Base-by-base conservation (phyloP, 2,329 filamentous ascomycete genomes). In the Setomelanomma holmii region DNA sequence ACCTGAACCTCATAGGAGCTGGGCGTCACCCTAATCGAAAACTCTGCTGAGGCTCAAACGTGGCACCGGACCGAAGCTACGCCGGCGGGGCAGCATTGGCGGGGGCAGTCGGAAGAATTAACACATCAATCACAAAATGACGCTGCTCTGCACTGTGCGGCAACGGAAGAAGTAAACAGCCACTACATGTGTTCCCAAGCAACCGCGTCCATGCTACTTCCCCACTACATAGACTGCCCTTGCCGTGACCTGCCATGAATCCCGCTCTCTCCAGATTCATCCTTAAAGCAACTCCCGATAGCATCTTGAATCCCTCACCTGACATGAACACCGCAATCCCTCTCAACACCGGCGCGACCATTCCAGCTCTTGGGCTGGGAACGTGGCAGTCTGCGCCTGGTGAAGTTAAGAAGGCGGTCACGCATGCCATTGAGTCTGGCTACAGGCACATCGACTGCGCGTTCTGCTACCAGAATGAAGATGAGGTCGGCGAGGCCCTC, bases 391-490 rank as follows among this genome's bases (percentile, higher is more conserved):
- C 71, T 58, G 66, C 63, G 43, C 74, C 77, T 23, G 78, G 79
- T 20, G 72, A 81, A 59, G 79, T 80, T 49, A 78, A 79, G 68
- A 73, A 70, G 45, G 78, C 79, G 14, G 79, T 82, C 5, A 61
- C 75, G 23, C 76, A 80, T 50, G 79, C 79, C 8, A 75, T 81
- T 55, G 78, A 79, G 64, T 62, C 61, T n/a, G 79, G 79, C 16
- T 82, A 81, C 71, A 72, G 75, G 40, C 80, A 82, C 66, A 82
- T 92, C 63, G 89, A 92, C 76, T 84, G 86, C 61, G 87, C 89
- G 5, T 90, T 89, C 79, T 89, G 87, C 77, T 91, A 91, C 75
- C 87, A 82, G 63, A 93, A 96, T 74, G 91, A 96, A 76, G 83
- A 88, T 41, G 90, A 93, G 74, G 91, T 96, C 14, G 91, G 91